Conservation (phyloP, 176 grass and related monocot species). For the Triticum timopheevii region DNA sequence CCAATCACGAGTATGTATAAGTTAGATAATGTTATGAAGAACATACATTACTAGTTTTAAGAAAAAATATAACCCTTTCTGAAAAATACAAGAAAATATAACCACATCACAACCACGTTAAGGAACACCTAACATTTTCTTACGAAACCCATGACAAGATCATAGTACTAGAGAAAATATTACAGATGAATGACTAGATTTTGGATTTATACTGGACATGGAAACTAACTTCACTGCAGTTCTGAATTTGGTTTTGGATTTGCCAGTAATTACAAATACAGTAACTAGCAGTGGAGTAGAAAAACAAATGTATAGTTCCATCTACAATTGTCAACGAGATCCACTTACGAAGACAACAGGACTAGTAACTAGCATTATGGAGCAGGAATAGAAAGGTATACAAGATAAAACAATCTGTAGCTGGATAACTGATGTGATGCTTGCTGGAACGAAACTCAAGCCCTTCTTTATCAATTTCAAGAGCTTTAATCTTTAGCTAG, state of each 20-base stretch:
- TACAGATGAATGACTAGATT: constrained; percentile 10
- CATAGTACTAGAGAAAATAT: neutral
- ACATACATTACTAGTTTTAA: neutral
- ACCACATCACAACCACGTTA: neutral
- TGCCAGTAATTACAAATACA: constrained; percentile 4
- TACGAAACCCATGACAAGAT: constrained; percentile 7
- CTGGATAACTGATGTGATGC: constrained; percentile 23
- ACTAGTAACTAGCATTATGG: constrained; percentile 24
- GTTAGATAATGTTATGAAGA: neutral
- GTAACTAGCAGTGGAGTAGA: neutral
- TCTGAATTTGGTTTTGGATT: constrained; percentile 15
- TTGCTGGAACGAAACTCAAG: constrained; percentile 20
- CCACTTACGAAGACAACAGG: constrained; percentile 12
- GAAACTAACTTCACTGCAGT: constrained; percentile 11
- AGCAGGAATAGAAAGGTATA: constrained; percentile 7
- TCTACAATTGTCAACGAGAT: constrained; percentile 5
- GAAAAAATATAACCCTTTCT: neutral
- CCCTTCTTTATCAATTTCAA: constrained; percentile 29
- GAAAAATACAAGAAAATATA: neutral
- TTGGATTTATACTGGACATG: constrained; percentile 8
- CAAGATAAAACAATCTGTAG: constrained; percentile 30
- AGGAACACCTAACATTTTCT: neutral
- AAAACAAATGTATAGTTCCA: constrained; percentile 13
- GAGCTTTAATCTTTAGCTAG: constrained; percentile 16
- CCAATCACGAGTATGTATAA: neutral